Conservation (phyloP, 2,329 filamentous ascomycete species). For the Aureobasidium sp. region DNA sequence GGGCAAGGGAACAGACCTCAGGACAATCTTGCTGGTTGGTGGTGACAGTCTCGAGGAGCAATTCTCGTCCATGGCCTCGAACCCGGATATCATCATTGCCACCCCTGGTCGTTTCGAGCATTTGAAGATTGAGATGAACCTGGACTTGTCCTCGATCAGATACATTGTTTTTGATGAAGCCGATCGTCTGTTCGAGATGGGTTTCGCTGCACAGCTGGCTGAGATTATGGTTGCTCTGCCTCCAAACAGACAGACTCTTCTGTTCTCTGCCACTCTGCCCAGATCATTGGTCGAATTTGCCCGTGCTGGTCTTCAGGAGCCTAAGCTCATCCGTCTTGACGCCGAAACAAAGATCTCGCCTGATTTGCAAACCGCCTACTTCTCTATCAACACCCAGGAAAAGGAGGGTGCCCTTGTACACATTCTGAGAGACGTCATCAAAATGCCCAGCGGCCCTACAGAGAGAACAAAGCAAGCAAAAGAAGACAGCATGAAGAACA, state of each 20-base stretch:
- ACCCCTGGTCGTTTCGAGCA: slow-evolving; percentile 90
- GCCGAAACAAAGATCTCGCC: slow-evolving; percentile 94
- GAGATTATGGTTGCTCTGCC: slow-evolving; percentile 90
- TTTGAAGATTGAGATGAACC: slow-evolving; percentile 89
- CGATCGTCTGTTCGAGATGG: slow-evolving; percentile 96
- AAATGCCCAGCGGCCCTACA: slow-evolving; percentile 67
- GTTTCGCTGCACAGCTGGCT: slow-evolving; percentile 84
- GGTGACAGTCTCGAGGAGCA: slow-evolving; percentile 95
- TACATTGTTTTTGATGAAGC: slow-evolving; percentile 98
- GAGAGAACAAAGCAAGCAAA: slow-evolving; percentile 38
- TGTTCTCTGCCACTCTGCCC: slow-evolving; percentile 93
- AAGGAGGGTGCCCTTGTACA: slow-evolving; percentile 90
- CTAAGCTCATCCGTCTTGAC: slow-evolving; percentile 80
- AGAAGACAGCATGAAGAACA: slow-evolving; percentile 41
- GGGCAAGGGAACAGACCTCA: slow-evolving; percentile 79
- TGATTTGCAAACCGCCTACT: slow-evolving; percentile 88
- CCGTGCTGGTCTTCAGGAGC: slow-evolving; percentile 84
- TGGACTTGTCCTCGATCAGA: slow-evolving; percentile 81
- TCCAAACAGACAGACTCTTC: slow-evolving; percentile 71
- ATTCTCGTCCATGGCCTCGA: slow-evolving; percentile 83
- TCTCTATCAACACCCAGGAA: slow-evolving; percentile 82
- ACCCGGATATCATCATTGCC: slow-evolving; percentile 87
- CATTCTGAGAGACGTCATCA: slow-evolving; percentile 83
- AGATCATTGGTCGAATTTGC: slow-evolving; percentile 95
- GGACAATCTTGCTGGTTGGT: slow-evolving; percentile 82